Conservation (phyloP, 2,329 filamentous ascomycete species). For the Calonectria hawksworthii region DNA sequence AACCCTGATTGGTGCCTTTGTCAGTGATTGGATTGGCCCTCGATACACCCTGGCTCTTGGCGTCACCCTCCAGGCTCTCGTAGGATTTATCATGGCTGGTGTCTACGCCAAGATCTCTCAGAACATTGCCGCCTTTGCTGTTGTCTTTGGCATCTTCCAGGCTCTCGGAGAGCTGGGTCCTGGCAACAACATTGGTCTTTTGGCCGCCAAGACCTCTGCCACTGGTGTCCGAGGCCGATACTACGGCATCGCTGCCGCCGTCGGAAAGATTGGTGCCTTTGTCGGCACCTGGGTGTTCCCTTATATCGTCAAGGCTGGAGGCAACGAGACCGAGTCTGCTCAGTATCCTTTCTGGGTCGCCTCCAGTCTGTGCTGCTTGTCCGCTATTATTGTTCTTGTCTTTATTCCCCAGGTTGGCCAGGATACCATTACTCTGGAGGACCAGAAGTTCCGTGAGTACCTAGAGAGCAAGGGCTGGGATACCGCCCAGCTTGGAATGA, state of each 20-base stretch:
- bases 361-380: constrained; percentile 81
- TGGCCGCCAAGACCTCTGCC: constrained; percentile 89
- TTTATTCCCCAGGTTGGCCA: constrained; percentile 84
- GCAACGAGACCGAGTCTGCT: constrained; percentile 68
- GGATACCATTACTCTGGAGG: constrained; percentile 86
- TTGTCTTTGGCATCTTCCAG: constrained; percentile 56
- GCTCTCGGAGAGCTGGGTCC: constrained; percentile 74
- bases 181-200: constrained; percentile 90
- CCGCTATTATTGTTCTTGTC: constrained; percentile 71
- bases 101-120: constrained; percentile 79
- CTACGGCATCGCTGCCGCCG: constrained; percentile 79
- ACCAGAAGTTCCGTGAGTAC: constrained; percentile 80
- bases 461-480: constrained; percentile 84
- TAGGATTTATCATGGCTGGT: constrained; percentile 92
- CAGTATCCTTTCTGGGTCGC: constrained; percentile 95
- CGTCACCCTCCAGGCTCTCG: constrained; percentile 78
- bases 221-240: constrained; percentile 86
- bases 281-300: constrained; percentile 88
- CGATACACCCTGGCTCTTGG: constrained; percentile 80
- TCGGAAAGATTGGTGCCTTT: constrained; percentile 86
- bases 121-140: constrained; percentile 53
- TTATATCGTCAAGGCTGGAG: constrained; percentile 75
- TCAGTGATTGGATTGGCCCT: constrained; percentile 85
- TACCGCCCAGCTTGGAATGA: constrained; percentile 66
- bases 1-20: constrained; percentile 81